Base-by-base conservation (phyloP, 73 alveolate species). In the Paramecium sexaurelia region DNA sequence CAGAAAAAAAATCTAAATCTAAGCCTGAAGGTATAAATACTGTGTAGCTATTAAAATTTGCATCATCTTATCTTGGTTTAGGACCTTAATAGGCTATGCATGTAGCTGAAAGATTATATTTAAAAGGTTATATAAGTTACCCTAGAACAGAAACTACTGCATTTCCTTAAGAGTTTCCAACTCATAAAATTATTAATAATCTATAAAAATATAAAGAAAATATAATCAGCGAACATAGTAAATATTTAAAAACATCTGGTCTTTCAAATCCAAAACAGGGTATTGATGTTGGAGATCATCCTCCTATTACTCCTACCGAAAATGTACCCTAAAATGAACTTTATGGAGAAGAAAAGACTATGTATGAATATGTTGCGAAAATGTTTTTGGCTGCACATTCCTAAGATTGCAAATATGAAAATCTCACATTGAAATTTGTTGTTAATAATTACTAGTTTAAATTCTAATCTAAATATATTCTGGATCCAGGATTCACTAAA, bases 71-170 rank as follows among this genome's bases (percentile, higher is more conserved):
- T 75, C 94, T 97, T 55, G 98, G 98, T 78, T 90, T 98, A 96
- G 95, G 99, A 57, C 99, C 99, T n/a, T 98, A 97, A 91, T 95
- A 95, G 1, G 95, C 99, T 22, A 97, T 98, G 99, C 96, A 94
- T 55, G 94, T 97, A 57, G 99, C 99, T n/a, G 99, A 99, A 94
- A 98, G 97, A 39, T 96, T 99, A 68, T 99, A 99, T 96, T 92
- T 99, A 66, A 92, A 95, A 71, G 99, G 99, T 5, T 98, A 73
- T 95, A 96, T 98, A 55, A 99, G 99, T 5, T 99, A 99, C 91
- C 99, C 99, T 24, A 95, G 99, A 61, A 99, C 99, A 17, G 99
- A 99, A 90, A 96, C 99, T 24, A 98, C 99, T 6, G 95, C 98
- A 57, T 97, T 92, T 91, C 97, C 99, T 9, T 29, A 96, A 40